phyloP scores from a whole-genome alignment of 345 rosid genomes.

The Citrus cavaleriei region DNA sequence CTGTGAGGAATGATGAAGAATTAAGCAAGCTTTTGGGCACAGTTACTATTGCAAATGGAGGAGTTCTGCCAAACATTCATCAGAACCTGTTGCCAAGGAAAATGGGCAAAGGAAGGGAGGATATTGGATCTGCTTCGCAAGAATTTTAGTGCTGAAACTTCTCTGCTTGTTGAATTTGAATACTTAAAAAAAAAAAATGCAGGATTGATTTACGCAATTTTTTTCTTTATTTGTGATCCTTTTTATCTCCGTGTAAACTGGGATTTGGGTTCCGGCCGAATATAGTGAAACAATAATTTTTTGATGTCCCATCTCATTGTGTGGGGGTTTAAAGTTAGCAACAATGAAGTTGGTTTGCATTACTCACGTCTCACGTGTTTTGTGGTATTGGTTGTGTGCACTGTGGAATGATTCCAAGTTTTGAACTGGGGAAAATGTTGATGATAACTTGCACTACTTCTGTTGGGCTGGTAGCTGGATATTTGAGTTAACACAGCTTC shows the following conservation, averaged over 20 bases:
- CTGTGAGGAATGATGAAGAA: constrained; percentile 78
- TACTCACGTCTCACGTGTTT: not conserved
- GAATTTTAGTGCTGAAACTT: constrained; percentile 34
- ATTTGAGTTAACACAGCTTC: not conserved
- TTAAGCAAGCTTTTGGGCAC: constrained; percentile 60
- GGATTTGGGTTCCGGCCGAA: not conserved
- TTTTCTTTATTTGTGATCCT: not conserved
- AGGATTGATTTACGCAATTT: not conserved
- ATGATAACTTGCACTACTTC: not conserved
- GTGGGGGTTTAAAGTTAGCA: not conserved
- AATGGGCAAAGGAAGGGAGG: constrained; percentile 53
- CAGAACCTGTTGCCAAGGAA: constrained; percentile 53
- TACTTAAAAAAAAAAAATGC: not conserved
- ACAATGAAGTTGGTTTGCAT: not conserved
- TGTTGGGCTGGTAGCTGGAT: not conserved
- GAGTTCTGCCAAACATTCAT: constrained; percentile 65
- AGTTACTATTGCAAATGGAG: constrained; percentile 77
- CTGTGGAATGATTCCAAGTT: not conserved
- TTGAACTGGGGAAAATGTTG: not conserved
- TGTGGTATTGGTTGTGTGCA: not conserved
- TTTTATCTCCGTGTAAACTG: not conserved
- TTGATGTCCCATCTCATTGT: not conserved
- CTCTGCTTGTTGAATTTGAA: not conserved
- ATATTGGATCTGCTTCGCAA: constrained; percentile 65
- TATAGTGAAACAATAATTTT: constrained; percentile 4